phyloP scores from a whole-genome alignment of 257 asterid species.

The Oldenlandia corymbosa region DNA sequence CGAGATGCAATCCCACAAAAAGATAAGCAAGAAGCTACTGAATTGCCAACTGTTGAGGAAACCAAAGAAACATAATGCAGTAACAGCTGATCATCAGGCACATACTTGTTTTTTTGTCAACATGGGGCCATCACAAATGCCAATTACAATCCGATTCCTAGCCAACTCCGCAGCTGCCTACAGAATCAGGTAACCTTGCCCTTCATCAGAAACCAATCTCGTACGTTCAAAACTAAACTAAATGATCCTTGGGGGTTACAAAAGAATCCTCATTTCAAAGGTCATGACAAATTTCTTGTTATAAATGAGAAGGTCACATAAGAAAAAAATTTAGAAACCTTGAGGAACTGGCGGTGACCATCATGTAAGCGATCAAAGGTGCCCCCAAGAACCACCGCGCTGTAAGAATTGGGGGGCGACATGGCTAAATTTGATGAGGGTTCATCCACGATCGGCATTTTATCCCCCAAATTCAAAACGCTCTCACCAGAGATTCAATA shows the following conservation, averaged over 20 bases:
- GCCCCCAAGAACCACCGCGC: conserved; percentile 85
- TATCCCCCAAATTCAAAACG: not conserved
- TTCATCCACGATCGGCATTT: conserved; percentile 37
- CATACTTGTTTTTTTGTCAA: conserved; percentile 65
- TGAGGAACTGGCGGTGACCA: conserved; percentile 90
- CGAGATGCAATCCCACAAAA: conserved; percentile 14
- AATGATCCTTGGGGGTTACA: not conserved
- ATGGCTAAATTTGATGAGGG: conserved; percentile 24
- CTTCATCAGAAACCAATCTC: not conserved
- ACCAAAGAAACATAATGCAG: not conserved
- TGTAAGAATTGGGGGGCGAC: conserved; percentile 54
- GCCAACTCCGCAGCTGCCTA: conserved; percentile 72
- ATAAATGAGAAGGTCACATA: not conserved
- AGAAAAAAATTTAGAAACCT: conserved; percentile 29
- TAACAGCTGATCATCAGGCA: not conserved
- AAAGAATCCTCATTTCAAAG: not conserved
- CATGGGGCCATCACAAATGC: conserved; percentile 93
- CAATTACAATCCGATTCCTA: conserved; percentile 65
- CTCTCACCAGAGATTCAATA: not conserved
- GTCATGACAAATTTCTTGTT: not conserved
- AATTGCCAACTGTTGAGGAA: not conserved
- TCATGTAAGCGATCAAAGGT: conserved; percentile 93
- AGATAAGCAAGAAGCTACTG: not conserved
- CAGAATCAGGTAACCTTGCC: conserved; percentile 6
- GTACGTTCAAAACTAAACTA: not conserved